phyloP scores from a whole-genome alignment of 768 basidiomycete species.

The Lentinula sp. region DNA sequence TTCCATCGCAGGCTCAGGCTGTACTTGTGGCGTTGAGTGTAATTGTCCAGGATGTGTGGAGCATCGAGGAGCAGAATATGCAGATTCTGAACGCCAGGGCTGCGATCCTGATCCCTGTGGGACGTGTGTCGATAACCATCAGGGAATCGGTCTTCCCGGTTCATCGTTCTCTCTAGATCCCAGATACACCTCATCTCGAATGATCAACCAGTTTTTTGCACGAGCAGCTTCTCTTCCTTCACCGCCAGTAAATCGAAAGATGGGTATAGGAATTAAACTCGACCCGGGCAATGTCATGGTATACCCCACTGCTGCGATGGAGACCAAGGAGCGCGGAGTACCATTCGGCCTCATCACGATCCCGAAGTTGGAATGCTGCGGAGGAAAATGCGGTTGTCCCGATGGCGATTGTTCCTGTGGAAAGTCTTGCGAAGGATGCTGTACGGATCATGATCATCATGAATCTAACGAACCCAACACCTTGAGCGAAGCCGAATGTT shows the following conservation, averaged over 20 bases:
- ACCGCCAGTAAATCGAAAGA: constrained; percentile 40
- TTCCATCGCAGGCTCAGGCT: constrained; percentile 62
- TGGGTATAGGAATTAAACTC: constrained; percentile 27
- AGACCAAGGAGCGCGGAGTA: constrained; percentile 30
- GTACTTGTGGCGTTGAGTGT: constrained; percentile 66
- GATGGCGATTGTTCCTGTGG: constrained; percentile 49
- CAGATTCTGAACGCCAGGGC: constrained; percentile 36
- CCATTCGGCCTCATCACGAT: constrained; percentile 48
- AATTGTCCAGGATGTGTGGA: constrained; percentile 69
- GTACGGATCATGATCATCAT: constrained; percentile 25
- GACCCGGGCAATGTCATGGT: constrained; percentile 49
- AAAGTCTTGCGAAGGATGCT: constrained; percentile 51
- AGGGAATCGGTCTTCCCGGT: constrained; percentile 38
- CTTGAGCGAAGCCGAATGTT: not conserved
- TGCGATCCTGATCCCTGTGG: constrained; percentile 49
- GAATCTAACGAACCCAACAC: not conserved
- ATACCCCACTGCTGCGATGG: constrained; percentile 32
- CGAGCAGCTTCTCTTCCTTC: constrained; percentile 65
- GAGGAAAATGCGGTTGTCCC: constrained; percentile 55
- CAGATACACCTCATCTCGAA: constrained; percentile 9
- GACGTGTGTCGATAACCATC: constrained; percentile 52
- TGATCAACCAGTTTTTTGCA: constrained; percentile 62
- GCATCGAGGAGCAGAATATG: constrained; percentile 53
- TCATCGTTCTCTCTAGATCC: constrained; percentile 11
- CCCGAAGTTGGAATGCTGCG: constrained; percentile 66